Evolutionary conservation across 2,329 filamentous ascomycete species (phyloP).

Genomic region (Albifimbria verrucaria): DNA sequence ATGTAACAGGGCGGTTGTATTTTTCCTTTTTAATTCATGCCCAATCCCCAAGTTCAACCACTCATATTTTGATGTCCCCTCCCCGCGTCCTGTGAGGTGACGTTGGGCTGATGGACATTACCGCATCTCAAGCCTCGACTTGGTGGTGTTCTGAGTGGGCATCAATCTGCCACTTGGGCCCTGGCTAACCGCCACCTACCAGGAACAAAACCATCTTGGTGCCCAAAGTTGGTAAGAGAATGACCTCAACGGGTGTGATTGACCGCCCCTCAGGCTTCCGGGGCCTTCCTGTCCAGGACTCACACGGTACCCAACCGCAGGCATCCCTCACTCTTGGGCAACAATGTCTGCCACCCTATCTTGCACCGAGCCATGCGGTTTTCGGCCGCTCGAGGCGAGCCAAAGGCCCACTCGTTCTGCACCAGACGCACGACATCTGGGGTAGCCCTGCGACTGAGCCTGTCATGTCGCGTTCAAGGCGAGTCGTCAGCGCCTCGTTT

Average conservation of each 20-base stretch:
- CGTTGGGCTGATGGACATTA: too few species aligned
- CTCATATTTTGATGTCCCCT: too few species aligned
- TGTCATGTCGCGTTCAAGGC: neutral
- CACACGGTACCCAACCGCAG: neutral
- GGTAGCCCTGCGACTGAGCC: conserved; percentile 17
- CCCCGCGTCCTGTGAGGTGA: too few species aligned
- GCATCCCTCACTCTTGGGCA: neutral
- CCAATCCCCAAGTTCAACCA: too few species aligned
- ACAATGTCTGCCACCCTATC: neutral
- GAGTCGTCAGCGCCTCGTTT: neutral
- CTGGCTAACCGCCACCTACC: conserved; percentile 3
- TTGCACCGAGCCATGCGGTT: neutral
- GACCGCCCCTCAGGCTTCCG: conserved; percentile 1
- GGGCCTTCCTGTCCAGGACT: neutral
- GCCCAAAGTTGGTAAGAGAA: conserved; percentile 18
- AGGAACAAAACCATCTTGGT: conserved; percentile 29
- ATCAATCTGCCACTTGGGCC: neutral
- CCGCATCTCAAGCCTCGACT: too few species aligned
- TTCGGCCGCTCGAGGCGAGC: conserved; percentile 2
- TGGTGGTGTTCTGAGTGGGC: neutral
- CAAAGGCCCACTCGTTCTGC: conserved; percentile 7
- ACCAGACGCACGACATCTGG: conserved; percentile 19
- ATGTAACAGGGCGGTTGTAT: too few species aligned
- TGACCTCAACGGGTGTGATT: neutral
- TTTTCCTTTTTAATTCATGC: too few species aligned